These are phyloP conservation scores for Psidium guajava DNA, from an alignment of 345 rosid species.

Conservation along the genomic window DNA sequence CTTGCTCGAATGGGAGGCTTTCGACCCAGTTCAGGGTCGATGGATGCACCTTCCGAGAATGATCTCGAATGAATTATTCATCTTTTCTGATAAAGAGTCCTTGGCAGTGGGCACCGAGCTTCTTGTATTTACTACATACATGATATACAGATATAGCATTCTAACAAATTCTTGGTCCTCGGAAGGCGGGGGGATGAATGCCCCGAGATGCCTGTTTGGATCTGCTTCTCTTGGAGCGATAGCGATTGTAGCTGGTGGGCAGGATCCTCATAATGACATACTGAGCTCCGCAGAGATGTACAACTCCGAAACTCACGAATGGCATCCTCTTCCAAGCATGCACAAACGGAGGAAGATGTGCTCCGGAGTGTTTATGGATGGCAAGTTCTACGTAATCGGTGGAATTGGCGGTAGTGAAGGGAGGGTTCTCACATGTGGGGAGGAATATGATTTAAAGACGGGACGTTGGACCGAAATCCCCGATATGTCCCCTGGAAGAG, in stretches of 20 bases:
- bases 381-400: constrained; percentile 34
- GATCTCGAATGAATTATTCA: constrained; percentile 25
- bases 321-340: constrained; percentile 27
- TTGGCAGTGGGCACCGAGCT: constrained; percentile 36
- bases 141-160: constrained; percentile 26
- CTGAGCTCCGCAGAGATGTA: constrained; percentile 29
- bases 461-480: constrained; percentile 31
- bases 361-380: constrained; percentile 36
- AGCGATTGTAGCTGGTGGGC: constrained; percentile 40
- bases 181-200: constrained; percentile 18
- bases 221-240: constrained; percentile 33
- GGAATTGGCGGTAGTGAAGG: constrained; percentile 24
- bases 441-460: constrained; percentile 25
- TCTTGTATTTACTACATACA: constrained; percentile 27
- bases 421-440: constrained; percentile 27
- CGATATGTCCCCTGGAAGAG: constrained; percentile 24
- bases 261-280: constrained; percentile 18
- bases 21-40: constrained; percentile 19
- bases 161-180: constrained; percentile 28
- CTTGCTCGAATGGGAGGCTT: constrained; percentile 39
- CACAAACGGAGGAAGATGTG: constrained; percentile 34
- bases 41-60: constrained; percentile 40
- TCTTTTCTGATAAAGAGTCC: constrained; percentile 33
- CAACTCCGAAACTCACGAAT: constrained; percentile 28
- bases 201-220: constrained; percentile 38